Evolutionary conservation across 1,284 basidiomycete genomes (phyloP), one percentile per base, ranked within the genome.

Genomic region (Pisolithus thermaeus): DNA sequence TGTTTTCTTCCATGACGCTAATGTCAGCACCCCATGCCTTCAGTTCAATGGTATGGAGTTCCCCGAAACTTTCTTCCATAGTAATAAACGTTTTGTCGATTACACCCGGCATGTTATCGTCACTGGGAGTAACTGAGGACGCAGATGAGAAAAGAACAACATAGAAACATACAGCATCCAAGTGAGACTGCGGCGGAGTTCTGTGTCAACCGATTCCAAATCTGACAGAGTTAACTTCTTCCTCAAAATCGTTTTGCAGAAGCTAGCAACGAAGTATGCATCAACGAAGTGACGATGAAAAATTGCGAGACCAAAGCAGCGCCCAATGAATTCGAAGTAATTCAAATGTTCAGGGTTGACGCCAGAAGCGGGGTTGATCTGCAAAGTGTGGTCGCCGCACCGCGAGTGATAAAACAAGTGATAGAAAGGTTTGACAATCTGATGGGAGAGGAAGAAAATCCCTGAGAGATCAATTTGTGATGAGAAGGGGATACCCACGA

Each of bases 291-390:
- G 85, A 57, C 94, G 83, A 68, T 97, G 93, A 83, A 97, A 97
- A 67, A 97, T 96, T 58, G 90, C 92, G 35, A 97, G 77, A 48
- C 93, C 93, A 46, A 97, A 77, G 56, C 88, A 90, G 50, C 94
- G 84, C 14, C 94, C 93, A 59, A 96, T 96, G 66, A 97, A 96
- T 73, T 95, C 96, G 84, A 97, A 96, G 74, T 96, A 97, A 74
- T 96, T 96, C 61, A 97, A 71, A 72, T 97, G 93, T 69, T 97
- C 94, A 0, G 94, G 94, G 69, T 97, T 97, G 65, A 97, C 90
- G 49, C 90, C 90, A 46, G 90, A 94, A 43, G 93, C 93, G 30
- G 92, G 92, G 73, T 94, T 94, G 70, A 95, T 95, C 70, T 95
- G 92, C 14, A 96, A 82, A 9, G 93, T 97, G 69, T 96, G 96